These are phyloP conservation scores for Populus hybrid DNA, from an alignment of 441 rosid genomes.

Conservation along the genomic window DNA sequence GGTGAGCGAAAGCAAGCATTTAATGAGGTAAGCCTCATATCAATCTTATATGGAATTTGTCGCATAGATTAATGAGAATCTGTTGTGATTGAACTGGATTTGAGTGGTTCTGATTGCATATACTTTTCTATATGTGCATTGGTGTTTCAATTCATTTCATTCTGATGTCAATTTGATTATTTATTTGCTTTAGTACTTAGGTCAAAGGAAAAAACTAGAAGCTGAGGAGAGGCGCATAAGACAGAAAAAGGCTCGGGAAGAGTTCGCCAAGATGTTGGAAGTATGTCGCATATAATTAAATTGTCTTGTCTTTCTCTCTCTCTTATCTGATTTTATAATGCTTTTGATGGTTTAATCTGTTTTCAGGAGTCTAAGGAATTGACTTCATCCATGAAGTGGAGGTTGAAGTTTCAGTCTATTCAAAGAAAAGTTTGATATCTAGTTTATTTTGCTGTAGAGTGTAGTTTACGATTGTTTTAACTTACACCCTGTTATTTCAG, in stretches of 20 bases:
- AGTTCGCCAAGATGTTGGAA: conserved; percentile 89
- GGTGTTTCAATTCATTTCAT: background rate
- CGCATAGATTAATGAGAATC: background rate
- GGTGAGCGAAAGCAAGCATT: conserved; percentile 99
- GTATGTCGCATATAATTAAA: conserved; percentile 41
- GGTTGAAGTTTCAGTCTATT: conserved; percentile 42
- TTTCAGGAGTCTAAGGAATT: conserved; percentile 84
- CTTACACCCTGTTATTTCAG: conserved; percentile 41
- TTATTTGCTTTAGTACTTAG: conserved; percentile 61
- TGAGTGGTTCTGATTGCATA: background rate
- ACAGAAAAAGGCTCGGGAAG: conserved; percentile 96
- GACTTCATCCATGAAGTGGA: conserved; percentile 87
- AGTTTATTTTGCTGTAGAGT: conserved; percentile 8
- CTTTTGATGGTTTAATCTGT: conserved; percentile 23
- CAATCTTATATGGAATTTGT: background rate
- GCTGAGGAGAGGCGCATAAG: conserved; percentile 93
- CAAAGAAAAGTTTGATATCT: conserved; percentile 6
- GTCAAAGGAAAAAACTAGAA: conserved; percentile 92
- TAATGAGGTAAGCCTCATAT: conserved; percentile 66
- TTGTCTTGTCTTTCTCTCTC: background rate
- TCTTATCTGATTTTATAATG: conserved; percentile 10
- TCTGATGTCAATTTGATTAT: background rate
- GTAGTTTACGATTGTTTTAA: conserved; percentile 25
- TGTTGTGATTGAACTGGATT: conserved; percentile 12
- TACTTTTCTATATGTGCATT: background rate